These are phyloP conservation scores for Trichoderma harzianum DNA, from an alignment of 2,329 filamentous ascomycete species.

Conservation along the genomic window DNA sequence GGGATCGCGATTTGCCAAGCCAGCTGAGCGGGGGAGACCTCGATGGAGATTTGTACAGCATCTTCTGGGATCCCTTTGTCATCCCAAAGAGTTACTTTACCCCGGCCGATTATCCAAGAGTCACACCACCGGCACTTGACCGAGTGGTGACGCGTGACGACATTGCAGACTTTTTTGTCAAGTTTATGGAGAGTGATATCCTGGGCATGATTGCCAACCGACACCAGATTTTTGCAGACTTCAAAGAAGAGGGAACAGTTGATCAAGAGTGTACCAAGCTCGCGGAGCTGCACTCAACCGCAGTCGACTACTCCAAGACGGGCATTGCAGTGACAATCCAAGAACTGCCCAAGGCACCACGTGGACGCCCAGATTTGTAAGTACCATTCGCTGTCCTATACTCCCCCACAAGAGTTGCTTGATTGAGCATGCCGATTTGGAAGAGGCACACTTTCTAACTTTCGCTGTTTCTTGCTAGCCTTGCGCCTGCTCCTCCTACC, in stretches of 20 bases:
- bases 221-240: slow-evolving; percentile 64
- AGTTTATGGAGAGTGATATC: slow-evolving; percentile 67
- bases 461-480: slow-evolving; percentile 28
- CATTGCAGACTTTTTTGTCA: slow-evolving; percentile 78
- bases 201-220: slow-evolving; percentile 62
- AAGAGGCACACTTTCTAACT: not conserved
- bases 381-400: slow-evolving; percentile 20
- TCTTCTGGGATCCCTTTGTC: slow-evolving; percentile 66
- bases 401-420: not conserved
- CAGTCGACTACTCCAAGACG: slow-evolving; percentile 74
- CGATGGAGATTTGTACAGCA: slow-evolving; percentile 77
- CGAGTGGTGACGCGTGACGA: slow-evolving; percentile 58
- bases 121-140: slow-evolving; percentile 55
- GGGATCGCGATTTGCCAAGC: slow-evolving; percentile 71
- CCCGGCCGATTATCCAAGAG: slow-evolving; percentile 68
- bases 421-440: not conserved
- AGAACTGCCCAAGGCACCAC: slow-evolving; percentile 39
- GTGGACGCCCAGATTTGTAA: slow-evolving; percentile 54
- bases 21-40: slow-evolving; percentile 78
- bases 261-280: slow-evolving; percentile 51
- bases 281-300: slow-evolving; percentile 64
- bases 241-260: slow-evolving; percentile 47
- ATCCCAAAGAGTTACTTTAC: slow-evolving; percentile 40
- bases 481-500: slow-evolving; percentile 45
- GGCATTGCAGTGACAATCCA: slow-evolving; percentile 56